Percentiles rank a stretch among this genome's conserved stretches.
These are phyloP conservation scores for Chrysopogon serrulatus DNA, from an alignment of 176 grass and related monocot species.

Conservation along the genomic window DNA sequence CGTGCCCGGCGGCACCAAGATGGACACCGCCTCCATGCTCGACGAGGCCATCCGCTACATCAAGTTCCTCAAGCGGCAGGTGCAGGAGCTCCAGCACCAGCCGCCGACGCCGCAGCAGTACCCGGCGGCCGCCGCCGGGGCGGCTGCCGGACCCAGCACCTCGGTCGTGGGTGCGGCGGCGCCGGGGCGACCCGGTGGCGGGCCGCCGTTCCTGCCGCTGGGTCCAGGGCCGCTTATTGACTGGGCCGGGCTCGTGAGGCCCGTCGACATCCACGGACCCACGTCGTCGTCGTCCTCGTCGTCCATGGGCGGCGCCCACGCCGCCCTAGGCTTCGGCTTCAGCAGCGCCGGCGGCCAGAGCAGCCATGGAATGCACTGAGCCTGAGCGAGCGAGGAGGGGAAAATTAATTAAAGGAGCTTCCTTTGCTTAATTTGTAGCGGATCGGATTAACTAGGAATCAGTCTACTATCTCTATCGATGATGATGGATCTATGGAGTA, in stretches of 20 bases:
- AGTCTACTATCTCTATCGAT: not conserved
- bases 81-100: conserved; percentile 69
- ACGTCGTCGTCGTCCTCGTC: conserved; percentile 77
- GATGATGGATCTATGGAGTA: not conserved
- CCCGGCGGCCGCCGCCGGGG: not conserved
- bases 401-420: not conserved
- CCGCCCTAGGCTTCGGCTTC: conserved; percentile 61
- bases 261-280: conserved; percentile 52
- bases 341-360: conserved; percentile 35
- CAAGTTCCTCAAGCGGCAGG: conserved; percentile 94
- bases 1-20: conserved; percentile 89
- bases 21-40: conserved; percentile 96
- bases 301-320: conserved; percentile 62
- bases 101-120: not conserved
- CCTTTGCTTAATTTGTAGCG: not conserved
- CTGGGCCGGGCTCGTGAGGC: conserved; percentile 34
- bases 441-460: conserved; percentile 32
- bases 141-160: conserved; percentile 27
- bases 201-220: conserved; percentile 30
- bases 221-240: conserved; percentile 30
- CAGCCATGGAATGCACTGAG: conserved; percentile 64
- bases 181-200: not conserved
- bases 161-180: not conserved
- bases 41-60: conserved; percentile 93
- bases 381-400: not conserved